A percentile compares a stretch with the other conserved stretches of the same genome.
phyloP scores from a whole-genome alignment of 139 green algal genomes.

The Mesotaenium endlicherianum region DNA sequence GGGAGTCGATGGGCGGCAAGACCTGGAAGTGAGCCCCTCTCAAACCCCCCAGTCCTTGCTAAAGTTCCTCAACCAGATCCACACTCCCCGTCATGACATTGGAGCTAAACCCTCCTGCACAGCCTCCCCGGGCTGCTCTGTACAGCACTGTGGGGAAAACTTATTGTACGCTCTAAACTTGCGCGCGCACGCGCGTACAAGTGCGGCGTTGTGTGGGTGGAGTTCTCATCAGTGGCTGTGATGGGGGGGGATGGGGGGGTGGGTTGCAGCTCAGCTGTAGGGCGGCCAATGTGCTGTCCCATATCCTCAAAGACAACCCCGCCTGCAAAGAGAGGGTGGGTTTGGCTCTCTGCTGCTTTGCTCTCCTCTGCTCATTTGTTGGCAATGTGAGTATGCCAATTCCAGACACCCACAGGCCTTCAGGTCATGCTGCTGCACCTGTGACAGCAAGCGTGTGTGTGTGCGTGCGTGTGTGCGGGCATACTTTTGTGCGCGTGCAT shows the following conservation, averaged over 20 bases:
- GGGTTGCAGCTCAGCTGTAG: conserved; percentile 26
- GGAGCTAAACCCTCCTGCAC: no score
- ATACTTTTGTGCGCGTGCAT: no score
- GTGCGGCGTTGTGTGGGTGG: background rate
- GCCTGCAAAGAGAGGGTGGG: conserved; percentile 40
- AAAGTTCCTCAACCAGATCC: no score
- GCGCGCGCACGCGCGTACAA: background rate
- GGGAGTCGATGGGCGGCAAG: background rate
- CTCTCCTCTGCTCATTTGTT: no score
- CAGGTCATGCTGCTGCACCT: no score
- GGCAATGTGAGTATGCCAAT: no score
- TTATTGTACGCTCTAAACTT: background rate
- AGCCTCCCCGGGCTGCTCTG: no score
- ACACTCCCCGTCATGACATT: no score
- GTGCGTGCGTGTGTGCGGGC: no score
- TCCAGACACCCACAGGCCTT: no score
- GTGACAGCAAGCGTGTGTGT: background rate
- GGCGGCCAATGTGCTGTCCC: conserved; percentile 29
- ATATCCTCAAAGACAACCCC: conserved; percentile 48
- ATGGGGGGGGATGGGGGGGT: background rate
- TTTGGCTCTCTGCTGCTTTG: no score
- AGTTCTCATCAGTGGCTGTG: background rate
- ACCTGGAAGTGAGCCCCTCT: conserved; percentile 10
- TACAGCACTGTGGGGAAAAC: background rate
- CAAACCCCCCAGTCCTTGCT: no score